Base-by-base conservation (phyloP, 1,284 basidiomycete genomes). In the Puccinia triticina region DNA sequence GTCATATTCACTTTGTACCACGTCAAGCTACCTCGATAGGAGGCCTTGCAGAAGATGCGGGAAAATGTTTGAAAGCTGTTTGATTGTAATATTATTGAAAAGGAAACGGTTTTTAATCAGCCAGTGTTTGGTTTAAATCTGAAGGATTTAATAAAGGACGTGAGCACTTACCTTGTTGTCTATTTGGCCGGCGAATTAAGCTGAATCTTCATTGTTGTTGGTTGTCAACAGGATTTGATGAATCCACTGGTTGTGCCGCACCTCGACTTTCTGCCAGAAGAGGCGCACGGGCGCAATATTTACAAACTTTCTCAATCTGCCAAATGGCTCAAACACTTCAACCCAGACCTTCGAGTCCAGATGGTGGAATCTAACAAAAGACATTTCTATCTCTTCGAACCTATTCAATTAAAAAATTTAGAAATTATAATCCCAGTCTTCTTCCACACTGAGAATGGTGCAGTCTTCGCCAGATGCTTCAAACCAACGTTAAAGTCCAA, bases 271-370 rank as follows among this genome's bases (percentile, higher is more conserved):
- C 29, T 72, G 12, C 69, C 46, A 18, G 46, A 72, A 32, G 69
- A 72, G 3, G 26, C 46, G 5, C 23, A 53, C n/a, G 69, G 69
- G 21, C 1, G 11, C 2, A 16, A 43, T 29, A 53, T 72, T 2
- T 72, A 50, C 48, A 72, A 72, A 21, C 12, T 32, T 29, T 72
- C 69, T 4, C 69, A 53, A 21, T 50, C 46, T 16, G 2, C 48
- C 12, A 72, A 53, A 32, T 72, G 69, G 69, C 26, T 50, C 4
- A 72, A 64, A 32, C 7, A 64, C 61, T 32, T 64, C 23, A n/a
- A 16, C 10, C 18, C 53, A 55, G n/a, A n/a, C n/a, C n/a, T n/a
- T n/a, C n/a, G n/a, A n/a, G n/a, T n/a, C n/a, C n/a, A n/a, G n/a
- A n/a, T n/a, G n/a, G n/a, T n/a, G n/a, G n/a, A n/a, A n/a, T n/a